These are phyloP conservation scores for Cavenderia fasciculata DNA, from an alignment of 78 protist species.

Conservation along the genomic window DNA sequence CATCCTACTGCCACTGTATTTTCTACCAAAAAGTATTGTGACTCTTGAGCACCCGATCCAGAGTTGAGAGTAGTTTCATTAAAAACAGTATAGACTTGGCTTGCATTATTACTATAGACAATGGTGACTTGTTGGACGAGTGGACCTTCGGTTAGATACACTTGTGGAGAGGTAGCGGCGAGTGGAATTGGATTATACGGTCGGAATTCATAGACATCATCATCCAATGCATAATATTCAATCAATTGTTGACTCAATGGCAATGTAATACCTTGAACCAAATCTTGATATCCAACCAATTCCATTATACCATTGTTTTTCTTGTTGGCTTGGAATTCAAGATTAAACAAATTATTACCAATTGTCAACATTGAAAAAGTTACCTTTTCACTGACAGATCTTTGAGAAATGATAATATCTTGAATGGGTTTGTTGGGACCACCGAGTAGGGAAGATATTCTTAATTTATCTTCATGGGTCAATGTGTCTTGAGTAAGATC, in stretches of 20 bases:
- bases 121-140: conserved; percentile 20
- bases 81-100: conserved; percentile 24
- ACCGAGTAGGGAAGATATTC: neutral
- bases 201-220: conserved; percentile 67
- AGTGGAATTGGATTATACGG: conserved; percentile 3
- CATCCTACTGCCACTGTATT: conserved; percentile 35
- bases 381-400: too few species aligned
- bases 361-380: too few species aligned
- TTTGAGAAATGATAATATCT: too few species aligned
- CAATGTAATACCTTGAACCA: neutral
- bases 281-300: conserved; percentile 27
- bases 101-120: conserved; percentile 8
- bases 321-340: conserved; percentile 17
- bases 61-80: neutral
- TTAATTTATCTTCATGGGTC: neutral
- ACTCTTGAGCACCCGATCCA: neutral
- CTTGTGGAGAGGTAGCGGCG: conserved; percentile 30
- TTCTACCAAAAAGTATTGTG: conserved; percentile 62
- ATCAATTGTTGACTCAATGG: conserved; percentile 5
- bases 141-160: conserved; percentile 46
- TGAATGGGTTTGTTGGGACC: conserved; percentile 2
- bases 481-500: neutral
- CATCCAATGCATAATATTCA: conserved; percentile 20
- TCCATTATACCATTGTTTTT: neutral
- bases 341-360: conserved; percentile 18